Conservation (phyloP, 129 eudicot species). For the Scalesia atractyloides region DNA sequence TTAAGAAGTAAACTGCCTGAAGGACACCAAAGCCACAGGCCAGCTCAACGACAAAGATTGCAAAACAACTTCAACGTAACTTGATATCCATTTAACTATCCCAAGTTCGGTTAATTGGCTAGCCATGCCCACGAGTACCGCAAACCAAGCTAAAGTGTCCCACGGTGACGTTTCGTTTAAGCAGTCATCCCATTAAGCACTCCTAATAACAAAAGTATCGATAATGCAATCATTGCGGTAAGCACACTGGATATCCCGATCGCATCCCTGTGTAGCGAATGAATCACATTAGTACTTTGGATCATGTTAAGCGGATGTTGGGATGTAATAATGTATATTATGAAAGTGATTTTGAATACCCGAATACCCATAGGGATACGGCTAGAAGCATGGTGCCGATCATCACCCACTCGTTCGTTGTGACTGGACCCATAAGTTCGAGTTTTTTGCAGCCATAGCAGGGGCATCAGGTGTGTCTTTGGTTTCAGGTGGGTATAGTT, state of each 20-base stretch:
- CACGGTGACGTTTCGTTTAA: slow-evolving; percentile 89
- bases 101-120: slow-evolving; percentile 72
- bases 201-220: slow-evolving; percentile 68
- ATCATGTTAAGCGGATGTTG: background rate
- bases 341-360: slow-evolving; percentile 49
- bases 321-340: background rate
- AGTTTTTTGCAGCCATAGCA: slow-evolving; percentile 68
- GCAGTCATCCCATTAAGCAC: slow-evolving; percentile 93
- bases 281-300: slow-evolving; percentile 1
- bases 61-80: slow-evolving; percentile 50
- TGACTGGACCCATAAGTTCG: slow-evolving; percentile 84
- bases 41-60: slow-evolving; percentile 54
- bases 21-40: slow-evolving; percentile 67
- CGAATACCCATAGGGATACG: slow-evolving; percentile 70
- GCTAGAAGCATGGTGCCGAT: slow-evolving; percentile 77
- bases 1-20: slow-evolving; percentile 75
- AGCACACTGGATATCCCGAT: slow-evolving; percentile 67
- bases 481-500: slow-evolving; percentile 75
- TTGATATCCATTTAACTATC: slow-evolving; percentile 74
- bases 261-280: slow-evolving; percentile 49
- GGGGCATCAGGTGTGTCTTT: slow-evolving; percentile 88
- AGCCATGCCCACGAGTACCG: slow-evolving; percentile 87
- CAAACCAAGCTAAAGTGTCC: slow-evolving; percentile 96
- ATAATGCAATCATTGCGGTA: slow-evolving; percentile 81
- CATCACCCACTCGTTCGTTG: slow-evolving; percentile 82